Conservation (phyloP, 2,329 filamentous ascomycete species). For the Pyrenochaeta sp. region DNA sequence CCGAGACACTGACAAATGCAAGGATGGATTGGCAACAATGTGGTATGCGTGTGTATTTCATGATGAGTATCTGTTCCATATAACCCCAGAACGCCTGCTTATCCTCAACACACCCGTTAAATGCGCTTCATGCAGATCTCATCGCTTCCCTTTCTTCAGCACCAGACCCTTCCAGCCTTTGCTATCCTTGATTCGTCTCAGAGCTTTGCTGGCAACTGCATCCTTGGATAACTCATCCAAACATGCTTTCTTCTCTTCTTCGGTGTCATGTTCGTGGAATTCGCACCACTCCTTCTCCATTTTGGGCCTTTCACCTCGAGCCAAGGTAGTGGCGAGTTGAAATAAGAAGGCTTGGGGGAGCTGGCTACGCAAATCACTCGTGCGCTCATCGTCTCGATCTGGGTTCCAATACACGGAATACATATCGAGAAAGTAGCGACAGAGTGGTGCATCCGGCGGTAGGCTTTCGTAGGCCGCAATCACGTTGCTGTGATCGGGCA, state of each 20-base stretch:
- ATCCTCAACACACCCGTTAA: too few species aligned
- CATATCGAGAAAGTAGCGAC: constrained; percentile 47
- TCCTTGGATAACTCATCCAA: constrained; percentile 41
- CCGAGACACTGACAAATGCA: too few species aligned
- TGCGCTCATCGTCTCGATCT: constrained; percentile 41
- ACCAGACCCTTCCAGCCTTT: constrained; percentile 48
- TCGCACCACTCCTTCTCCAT: constrained; percentile 48
- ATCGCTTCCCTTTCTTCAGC: constrained; percentile 47
- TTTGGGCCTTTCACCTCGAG: constrained; percentile 43
- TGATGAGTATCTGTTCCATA: too few species aligned
- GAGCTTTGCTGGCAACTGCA: constrained; percentile 36
- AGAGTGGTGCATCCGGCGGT: constrained; percentile 38
- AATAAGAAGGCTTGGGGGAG: constrained; percentile 45
- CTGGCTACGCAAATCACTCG: constrained; percentile 38
- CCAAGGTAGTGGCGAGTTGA: constrained; percentile 42
- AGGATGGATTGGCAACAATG: too few species aligned
- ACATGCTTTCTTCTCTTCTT: constrained; percentile 42
- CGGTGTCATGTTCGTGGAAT: constrained; percentile 45
- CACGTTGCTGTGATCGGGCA: constrained; percentile 48
- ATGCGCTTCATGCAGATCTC: neutral
- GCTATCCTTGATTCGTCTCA: constrained; percentile 43
- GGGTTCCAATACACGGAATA: constrained; percentile 48
- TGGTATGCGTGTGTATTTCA: too few species aligned
- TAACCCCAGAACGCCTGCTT: too few species aligned
- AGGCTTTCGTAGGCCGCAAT: constrained; percentile 43